These are phyloP conservation scores for Adansonia grandidieri DNA, from an alignment of 441 rosid species.

Conservation along the genomic window DNA sequence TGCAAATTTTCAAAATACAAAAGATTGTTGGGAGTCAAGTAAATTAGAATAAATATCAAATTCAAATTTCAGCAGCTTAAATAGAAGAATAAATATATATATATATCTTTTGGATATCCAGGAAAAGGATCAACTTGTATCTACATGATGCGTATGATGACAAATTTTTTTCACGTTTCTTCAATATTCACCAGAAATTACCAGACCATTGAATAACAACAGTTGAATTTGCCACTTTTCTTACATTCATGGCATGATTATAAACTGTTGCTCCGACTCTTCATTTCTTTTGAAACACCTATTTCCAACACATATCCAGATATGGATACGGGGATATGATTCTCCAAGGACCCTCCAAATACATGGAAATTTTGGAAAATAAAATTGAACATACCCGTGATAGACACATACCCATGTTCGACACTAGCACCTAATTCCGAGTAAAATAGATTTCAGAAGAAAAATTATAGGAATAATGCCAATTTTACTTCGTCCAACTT, in stretches of 20 bases:
- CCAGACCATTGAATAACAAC: background rate
- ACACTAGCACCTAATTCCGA: too few species aligned
- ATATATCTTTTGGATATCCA: background rate
- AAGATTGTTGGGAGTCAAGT: background rate
- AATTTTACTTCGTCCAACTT: background rate
- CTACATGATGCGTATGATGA: background rate
- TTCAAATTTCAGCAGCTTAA: conserved; percentile 4
- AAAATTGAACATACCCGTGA: too few species aligned
- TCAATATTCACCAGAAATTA: background rate
- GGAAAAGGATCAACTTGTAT: background rate
- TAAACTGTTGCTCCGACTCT: too few species aligned
- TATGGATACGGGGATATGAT: too few species aligned
- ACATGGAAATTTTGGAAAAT: too few species aligned
- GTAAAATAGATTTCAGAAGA: background rate
- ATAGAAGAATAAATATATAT: background rate
- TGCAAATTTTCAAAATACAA: conserved; percentile 42
- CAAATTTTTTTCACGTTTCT: background rate
- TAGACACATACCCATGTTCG: too few species aligned
- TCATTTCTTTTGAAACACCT: too few species aligned
- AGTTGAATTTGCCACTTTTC: conserved; percentile 1
- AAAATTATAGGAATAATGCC: background rate
- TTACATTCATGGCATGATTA: background rate
- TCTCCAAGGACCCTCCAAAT: too few species aligned
- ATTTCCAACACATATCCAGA: too few species aligned
- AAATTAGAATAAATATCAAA: background rate